Evolutionary conservation across 2,329 filamentous ascomycete genomes (phyloP).

Genomic region (Penicillium palitans): DNA sequence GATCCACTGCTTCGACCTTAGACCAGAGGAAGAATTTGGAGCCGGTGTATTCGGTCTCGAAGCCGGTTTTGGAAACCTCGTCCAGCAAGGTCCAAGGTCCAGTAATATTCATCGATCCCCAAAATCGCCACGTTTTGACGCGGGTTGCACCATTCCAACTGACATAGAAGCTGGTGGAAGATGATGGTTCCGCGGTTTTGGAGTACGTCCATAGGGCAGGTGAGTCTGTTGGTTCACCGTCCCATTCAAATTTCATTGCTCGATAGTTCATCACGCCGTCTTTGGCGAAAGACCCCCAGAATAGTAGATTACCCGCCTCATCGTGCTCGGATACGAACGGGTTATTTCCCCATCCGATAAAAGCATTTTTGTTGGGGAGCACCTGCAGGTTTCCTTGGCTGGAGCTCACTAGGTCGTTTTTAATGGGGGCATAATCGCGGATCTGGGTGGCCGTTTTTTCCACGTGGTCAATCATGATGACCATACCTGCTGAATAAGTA

Average conservation of each 20-base stretch:
- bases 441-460: constrained; percentile 38
- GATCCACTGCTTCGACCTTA: constrained; percentile 41
- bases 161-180: constrained; percentile 38
- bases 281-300: constrained; percentile 40
- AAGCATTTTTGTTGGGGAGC: constrained; percentile 39
- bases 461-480: constrained; percentile 41
- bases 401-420: constrained; percentile 32
- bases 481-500: constrained; percentile 41
- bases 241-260: constrained; percentile 45
- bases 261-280: constrained; percentile 45
- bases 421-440: constrained; percentile 32
- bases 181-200: constrained; percentile 25
- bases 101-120: constrained; percentile 33
- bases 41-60: constrained; percentile 41
- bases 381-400: constrained; percentile 45
- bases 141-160: constrained; percentile 47
- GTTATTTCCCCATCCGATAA: constrained; percentile 48
- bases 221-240: constrained; percentile 42
- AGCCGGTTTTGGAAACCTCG: constrained; percentile 36
- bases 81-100: constrained; percentile 35
- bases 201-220: constrained; percentile 45
- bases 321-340: constrained; percentile 43
- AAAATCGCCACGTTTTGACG: constrained; percentile 39
- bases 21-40: constrained; percentile 33
- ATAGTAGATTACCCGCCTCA: constrained; percentile 38